phyloP scores from a whole-genome alignment of 495 filamentous ascomycete genomes.

The Aspergillus homomorphus region DNA sequence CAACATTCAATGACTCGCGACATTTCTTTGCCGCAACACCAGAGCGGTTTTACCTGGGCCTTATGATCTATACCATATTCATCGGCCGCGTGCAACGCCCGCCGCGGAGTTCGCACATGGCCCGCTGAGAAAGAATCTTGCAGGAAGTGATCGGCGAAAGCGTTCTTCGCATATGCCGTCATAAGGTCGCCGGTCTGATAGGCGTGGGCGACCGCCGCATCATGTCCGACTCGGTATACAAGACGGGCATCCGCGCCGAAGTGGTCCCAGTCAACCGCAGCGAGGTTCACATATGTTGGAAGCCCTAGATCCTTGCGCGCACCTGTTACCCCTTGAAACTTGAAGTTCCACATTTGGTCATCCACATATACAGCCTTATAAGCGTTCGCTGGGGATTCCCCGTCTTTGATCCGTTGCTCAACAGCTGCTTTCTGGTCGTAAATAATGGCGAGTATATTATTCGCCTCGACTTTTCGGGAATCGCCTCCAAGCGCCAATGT shows the following conservation, averaged over 20 bases:
- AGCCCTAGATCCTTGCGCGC: too few species aligned
- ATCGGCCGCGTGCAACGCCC: neutral
- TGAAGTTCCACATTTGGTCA: neutral
- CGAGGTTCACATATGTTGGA: constrained; percentile 16
- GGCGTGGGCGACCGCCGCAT: constrained; percentile 13
- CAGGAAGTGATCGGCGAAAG: constrained; percentile 27
- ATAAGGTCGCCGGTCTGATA: constrained; percentile 7
- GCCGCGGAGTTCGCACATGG: constrained; percentile 19
- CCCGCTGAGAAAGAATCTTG: constrained; percentile 22
- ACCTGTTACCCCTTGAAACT: neutral
- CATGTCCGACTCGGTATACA: constrained; percentile 22
- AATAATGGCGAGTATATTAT: too few species aligned
- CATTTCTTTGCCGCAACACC: too few species aligned
- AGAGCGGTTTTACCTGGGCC: too few species aligned
- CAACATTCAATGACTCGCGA: too few species aligned
- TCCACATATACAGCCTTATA: neutral
- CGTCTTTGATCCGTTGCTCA: neutral
- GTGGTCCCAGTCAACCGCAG: constrained; percentile 20
- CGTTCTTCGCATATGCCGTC: constrained; percentile 21
- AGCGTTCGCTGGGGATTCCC: neutral
- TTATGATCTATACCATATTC: too few species aligned
- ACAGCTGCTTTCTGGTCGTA: too few species aligned
- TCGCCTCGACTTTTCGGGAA: neutral
- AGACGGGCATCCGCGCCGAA: constrained; percentile 20
- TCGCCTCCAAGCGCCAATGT: constrained; percentile 7